Conservation (phyloP, 495 filamentous ascomycete species). For the Xylaria nigripes region DNA sequence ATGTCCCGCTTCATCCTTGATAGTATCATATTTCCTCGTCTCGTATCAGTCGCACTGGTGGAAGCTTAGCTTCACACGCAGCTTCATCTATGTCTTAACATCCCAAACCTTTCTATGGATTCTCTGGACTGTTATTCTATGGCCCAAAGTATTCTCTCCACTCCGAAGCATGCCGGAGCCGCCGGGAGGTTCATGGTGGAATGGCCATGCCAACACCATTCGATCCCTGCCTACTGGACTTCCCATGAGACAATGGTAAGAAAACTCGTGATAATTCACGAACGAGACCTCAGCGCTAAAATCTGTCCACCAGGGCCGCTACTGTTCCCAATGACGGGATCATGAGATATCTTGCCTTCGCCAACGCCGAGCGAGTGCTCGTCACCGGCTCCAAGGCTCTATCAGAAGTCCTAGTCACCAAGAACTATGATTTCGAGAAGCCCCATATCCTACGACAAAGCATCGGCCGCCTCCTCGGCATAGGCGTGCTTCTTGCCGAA, state of each 20-base stretch:
- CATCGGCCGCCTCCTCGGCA: conserved; percentile 59
- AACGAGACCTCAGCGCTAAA: too few species aligned
- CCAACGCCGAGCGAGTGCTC: conserved; percentile 65
- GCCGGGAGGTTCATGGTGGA: conserved; percentile 33
- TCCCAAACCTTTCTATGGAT: conserved; percentile 22
- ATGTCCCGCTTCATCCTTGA: conserved; percentile 20
- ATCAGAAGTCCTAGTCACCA: conserved; percentile 57
- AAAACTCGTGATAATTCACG: background rate
- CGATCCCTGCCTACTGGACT: conserved; percentile 50
- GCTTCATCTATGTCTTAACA: conserved; percentile 19
- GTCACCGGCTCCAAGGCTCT: conserved; percentile 57
- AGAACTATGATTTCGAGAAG: conserved; percentile 75
- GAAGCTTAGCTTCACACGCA: conserved; percentile 13
- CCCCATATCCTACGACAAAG: conserved; percentile 47
- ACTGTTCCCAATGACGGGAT: conserved; percentile 77
- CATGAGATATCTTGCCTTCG: conserved; percentile 63
- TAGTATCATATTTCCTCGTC: conserved; percentile 27
- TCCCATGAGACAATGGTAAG: conserved; percentile 53
- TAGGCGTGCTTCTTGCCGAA: conserved; percentile 74
- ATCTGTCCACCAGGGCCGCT: conserved; percentile 43
- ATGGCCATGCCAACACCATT: conserved; percentile 53
- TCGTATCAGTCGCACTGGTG: conserved; percentile 22
- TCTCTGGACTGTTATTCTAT: conserved; percentile 52
- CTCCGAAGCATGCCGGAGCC: conserved; percentile 55
- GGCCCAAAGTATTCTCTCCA: conserved; percentile 67